A percentile compares a stretch with the other conserved stretches of the same genome.
Evolutionary conservation across 2,329 filamentous ascomycete species (phyloP).

Genomic region (Fusarium falciforme): DNA sequence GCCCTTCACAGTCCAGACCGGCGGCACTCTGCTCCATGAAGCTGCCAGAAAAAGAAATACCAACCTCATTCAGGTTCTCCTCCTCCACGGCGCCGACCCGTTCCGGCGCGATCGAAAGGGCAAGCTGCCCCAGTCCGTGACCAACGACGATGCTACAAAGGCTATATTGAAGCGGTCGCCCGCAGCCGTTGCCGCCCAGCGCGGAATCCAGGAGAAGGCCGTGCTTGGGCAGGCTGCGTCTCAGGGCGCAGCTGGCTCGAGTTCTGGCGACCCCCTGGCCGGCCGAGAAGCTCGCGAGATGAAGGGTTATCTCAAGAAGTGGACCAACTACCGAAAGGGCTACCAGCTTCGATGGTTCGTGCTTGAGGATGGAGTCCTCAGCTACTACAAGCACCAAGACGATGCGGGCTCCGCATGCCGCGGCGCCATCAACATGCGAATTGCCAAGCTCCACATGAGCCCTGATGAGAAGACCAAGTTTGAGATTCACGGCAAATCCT

Average conservation of each 20-base stretch:
- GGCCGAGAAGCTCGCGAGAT: slow-evolving; percentile 93
- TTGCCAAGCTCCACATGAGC: slow-evolving; percentile 94
- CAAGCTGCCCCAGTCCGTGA: slow-evolving; percentile 95
- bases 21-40: slow-evolving; percentile 94
- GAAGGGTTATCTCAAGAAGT: slow-evolving; percentile 99
- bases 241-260: slow-evolving; percentile 64
- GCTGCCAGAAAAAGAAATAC: slow-evolving; percentile 89
- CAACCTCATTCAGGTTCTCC: slow-evolving; percentile 86
- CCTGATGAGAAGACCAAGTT: slow-evolving; percentile 97
- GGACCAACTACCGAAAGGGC: slow-evolving; percentile 98
- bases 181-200: slow-evolving; percentile 91
- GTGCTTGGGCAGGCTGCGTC: slow-evolving; percentile 81
- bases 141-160: slow-evolving; percentile 90
- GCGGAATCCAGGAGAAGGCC: slow-evolving; percentile 96
- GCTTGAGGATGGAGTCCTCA: slow-evolving; percentile 94
- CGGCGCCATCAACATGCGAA: slow-evolving; percentile 98
- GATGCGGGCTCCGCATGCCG: slow-evolving; percentile 96
- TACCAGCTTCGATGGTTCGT: slow-evolving; percentile 99
- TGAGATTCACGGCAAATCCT: slow-evolving; percentile 97
- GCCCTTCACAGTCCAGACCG: slow-evolving; percentile 77
- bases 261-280: slow-evolving; percentile 70
- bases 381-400: slow-evolving; percentile 99
- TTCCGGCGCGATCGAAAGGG: slow-evolving; percentile 96
- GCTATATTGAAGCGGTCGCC: slow-evolving; percentile 94
- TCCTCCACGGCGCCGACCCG: slow-evolving; percentile 95